Base-by-base conservation (phyloP, 176 grass and related monocot genomes). In the Oryza australiensis region DNA sequence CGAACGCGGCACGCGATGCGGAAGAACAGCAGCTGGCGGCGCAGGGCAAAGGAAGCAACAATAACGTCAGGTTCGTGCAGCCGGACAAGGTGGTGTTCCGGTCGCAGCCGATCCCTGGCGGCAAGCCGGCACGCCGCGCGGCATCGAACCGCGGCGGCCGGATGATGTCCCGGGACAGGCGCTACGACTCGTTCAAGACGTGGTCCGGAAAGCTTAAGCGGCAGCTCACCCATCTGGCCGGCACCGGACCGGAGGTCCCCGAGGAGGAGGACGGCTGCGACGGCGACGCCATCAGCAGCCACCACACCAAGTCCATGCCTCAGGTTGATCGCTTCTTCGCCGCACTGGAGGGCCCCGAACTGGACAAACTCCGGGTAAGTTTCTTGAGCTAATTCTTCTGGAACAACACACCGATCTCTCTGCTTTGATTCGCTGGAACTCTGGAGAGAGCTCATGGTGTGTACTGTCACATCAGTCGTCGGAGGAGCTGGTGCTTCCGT, bases 181-280 rank as follows among this genome's bases (percentile, higher is more conserved):
- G 85, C n/a, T 97, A 87, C 82, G 92, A 97, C 85, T 71, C 91
- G 16, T 97, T 94, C 86, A 97, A 97, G 87, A 97, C 94, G 34
- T 97, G 85, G 75, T 92, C 89, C 55, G 91, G 94, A n/a, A 91
- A 89, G 78, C 87, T 97, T 12, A 91, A 92, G 74, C 84, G 89
- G 34, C 94, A 97, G 87, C 70, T 97, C 46, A 85, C 87, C 2
- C 88, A 82, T 67, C 87, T 97, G 0, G 84, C 89, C 1, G 76
- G 87, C 55, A n/a, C 9, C 55, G 55, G n/a, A 11, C 64, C 85
- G 71, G 82, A 69, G 12, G 72, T 48, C 13, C 63, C 76, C 18
- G 85, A 90, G 40, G 70, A 75, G 14, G 80, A 59, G 0, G 46
- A 30, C 7, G 74, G 13, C 38, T 40, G 38, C 62, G 72, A 41